These are phyloP conservation scores for Fusarium pseudonygamai DNA, from an alignment of 2,329 filamentous ascomycete species.

Conservation along the genomic window DNA sequence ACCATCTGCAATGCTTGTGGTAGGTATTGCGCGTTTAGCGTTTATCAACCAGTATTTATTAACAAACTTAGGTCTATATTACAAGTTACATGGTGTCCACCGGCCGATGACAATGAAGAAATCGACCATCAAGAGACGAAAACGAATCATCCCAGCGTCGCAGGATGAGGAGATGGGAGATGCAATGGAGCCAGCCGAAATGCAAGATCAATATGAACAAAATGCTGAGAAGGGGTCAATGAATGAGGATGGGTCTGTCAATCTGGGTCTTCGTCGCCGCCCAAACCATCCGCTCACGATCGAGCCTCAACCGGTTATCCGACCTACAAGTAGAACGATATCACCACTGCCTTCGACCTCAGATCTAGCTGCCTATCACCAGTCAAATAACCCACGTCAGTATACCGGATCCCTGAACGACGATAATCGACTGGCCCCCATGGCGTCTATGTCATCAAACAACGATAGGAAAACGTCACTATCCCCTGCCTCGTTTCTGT, in stretches of 20 bases:
- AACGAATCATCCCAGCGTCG: conserved; percentile 87
- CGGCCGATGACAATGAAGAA: conserved; percentile 99
- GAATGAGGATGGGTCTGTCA: conserved; percentile 72
- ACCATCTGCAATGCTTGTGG: conserved; percentile 99
- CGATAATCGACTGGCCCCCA: conserved; percentile 67
- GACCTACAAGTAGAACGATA: conserved; percentile 55
- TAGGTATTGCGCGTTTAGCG: conserved; percentile 58
- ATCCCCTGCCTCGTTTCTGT: conserved; percentile 69
- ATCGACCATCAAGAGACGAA: conserved; percentile 92
- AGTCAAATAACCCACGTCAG: conserved; percentile 52
- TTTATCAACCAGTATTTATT: conserved; percentile 4
- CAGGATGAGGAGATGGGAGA: conserved; percentile 62
- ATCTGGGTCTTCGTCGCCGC: conserved; percentile 65
- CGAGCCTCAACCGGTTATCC: conserved; percentile 57
- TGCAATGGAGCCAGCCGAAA: conserved; percentile 55
- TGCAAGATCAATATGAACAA: conserved; percentile 49
- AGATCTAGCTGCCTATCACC: conserved; percentile 63
- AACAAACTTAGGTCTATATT: conserved; percentile 77
- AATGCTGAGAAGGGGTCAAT: conserved; percentile 63
- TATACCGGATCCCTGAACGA: conserved; percentile 57
- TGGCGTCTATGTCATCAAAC: conserved; percentile 57
- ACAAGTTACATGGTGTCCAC: conserved; percentile 94
- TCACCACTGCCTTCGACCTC: conserved; percentile 55
- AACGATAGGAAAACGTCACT: conserved; percentile 65
- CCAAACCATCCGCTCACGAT: conserved; percentile 57